These are phyloP conservation scores for Physocladia obscura DNA, from an alignment of 192 early-diverging fungal species.

Conservation along the genomic window DNA sequence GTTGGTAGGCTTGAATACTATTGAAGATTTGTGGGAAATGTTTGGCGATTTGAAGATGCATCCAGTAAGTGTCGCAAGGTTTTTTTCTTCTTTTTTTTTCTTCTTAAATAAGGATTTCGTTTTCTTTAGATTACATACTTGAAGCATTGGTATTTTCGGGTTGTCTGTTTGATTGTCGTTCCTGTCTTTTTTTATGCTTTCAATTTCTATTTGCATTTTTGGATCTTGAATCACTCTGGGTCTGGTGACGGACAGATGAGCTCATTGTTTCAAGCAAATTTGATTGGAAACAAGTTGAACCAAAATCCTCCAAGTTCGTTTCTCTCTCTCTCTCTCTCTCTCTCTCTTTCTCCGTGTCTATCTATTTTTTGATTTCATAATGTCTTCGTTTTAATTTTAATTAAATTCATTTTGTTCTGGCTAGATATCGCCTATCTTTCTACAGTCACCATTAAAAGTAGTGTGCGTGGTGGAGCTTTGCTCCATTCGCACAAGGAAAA, in stretches of 20 bases:
- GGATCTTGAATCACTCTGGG: slow-evolving; percentile 76
- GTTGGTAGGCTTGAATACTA: slow-evolving; percentile 85
- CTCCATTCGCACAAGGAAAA: slow-evolving; percentile 90
- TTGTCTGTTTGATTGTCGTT: slow-evolving; percentile 74
- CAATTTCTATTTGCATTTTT: slow-evolving; percentile 86
- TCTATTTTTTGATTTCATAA: not conserved
- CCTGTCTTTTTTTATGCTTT: slow-evolving; percentile 82
- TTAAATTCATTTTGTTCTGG: not conserved
- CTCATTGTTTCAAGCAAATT: slow-evolving; percentile 92
- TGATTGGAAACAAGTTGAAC: slow-evolving; percentile 76
- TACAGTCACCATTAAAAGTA: slow-evolving; percentile 79
- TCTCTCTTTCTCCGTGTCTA: not conserved
- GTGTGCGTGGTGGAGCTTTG: slow-evolving; percentile 78
- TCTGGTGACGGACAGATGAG: slow-evolving; percentile 91
- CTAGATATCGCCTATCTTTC: slow-evolving; percentile 93
- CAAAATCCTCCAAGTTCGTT: slow-evolving; percentile 75
- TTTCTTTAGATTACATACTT: slow-evolving; percentile 56
- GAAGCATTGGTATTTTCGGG: slow-evolving; percentile 84
- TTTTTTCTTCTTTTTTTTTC: not conserved
- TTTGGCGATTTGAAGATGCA: slow-evolving; percentile 71
- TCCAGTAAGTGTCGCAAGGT: slow-evolving; percentile 33
- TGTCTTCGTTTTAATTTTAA: not conserved
- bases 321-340: not conserved
- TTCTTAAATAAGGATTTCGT: not conserved
- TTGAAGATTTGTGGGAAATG: slow-evolving; percentile 90